Conservation (phyloP, 1,284 basidiomycete genomes). For the Xanthoconium separans region DNA sequence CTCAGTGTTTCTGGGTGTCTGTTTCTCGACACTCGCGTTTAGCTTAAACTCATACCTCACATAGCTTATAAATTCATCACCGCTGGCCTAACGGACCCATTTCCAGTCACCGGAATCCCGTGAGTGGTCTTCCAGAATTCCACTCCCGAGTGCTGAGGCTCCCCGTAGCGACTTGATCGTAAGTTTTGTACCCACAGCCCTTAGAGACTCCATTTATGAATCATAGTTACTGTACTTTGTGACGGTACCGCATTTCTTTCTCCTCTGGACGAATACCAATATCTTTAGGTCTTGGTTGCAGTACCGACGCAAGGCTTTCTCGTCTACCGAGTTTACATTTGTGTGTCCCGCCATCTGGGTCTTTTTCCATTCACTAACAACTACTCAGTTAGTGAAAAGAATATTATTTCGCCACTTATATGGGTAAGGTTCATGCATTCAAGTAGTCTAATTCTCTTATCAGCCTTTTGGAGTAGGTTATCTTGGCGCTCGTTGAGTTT, state of each 20-base stretch:
- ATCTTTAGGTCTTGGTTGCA: background rate
- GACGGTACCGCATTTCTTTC: background rate
- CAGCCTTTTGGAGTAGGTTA: background rate
- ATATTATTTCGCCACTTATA: background rate
- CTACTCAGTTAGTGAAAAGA: constrained; percentile 10
- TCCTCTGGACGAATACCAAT: background rate
- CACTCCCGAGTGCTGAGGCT: background rate
- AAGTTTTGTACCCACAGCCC: background rate
- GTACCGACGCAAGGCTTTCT: constrained; percentile 11
- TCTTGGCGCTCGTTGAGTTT: background rate
- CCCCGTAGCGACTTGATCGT: background rate
- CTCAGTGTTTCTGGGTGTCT: background rate
- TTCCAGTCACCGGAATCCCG: background rate
- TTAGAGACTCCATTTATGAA: background rate
- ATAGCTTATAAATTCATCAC: constrained; percentile 5
- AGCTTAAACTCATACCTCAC: background rate
- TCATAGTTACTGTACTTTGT: background rate
- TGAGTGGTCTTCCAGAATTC: no score
- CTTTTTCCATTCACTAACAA: background rate
- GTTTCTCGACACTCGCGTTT: background rate
- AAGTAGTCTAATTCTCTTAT: background rate
- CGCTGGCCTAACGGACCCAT: background rate
- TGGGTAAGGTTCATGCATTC: constrained; percentile 7
- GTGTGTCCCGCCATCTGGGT: background rate
- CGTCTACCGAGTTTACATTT: constrained; percentile 13